Percentiles rank a stretch among this genome's conserved stretches.
These are phyloP conservation scores for Colletotrichum sidae DNA, from an alignment of 2,329 filamentous ascomycete species.

Conservation along the genomic window DNA sequence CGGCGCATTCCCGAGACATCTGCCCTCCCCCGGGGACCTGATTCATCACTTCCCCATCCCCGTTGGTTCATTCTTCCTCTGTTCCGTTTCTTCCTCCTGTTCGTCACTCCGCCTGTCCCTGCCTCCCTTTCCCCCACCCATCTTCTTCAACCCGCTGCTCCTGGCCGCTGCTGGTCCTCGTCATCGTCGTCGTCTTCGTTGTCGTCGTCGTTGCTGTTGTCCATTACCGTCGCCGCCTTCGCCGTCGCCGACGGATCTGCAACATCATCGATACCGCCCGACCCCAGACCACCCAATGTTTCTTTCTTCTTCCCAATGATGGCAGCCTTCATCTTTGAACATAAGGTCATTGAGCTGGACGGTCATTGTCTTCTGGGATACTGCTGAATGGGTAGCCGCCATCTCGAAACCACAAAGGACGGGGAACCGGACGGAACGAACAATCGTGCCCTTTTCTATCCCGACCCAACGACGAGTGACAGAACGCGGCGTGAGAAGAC, in stretches of 20 bases:
- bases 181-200: neutral
- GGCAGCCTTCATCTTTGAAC: conserved; percentile 32
- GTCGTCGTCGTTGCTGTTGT: conserved; percentile 16
- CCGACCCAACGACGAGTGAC: conserved; percentile 2
- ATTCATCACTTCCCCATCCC: conserved; percentile 22
- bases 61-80: conserved; percentile 32
- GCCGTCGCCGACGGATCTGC: conserved; percentile 10
- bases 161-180: neutral
- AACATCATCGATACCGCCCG: conserved; percentile 18
- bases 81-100: conserved; percentile 32
- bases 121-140: conserved; percentile 20
- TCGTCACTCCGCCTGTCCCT: conserved; percentile 32
- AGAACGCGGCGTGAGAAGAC: conserved; percentile 4
- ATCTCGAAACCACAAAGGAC: conserved; percentile 28
- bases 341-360: conserved; percentile 40
- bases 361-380: conserved; percentile 38
- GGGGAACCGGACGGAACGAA: conserved; percentile 22
- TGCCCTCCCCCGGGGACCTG: neutral
- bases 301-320: conserved; percentile 31
- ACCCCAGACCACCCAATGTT: conserved; percentile 25
- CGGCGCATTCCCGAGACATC: conserved; percentile 57
- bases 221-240: neutral
- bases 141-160: conserved; percentile 8
- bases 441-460: conserved; percentile 12
- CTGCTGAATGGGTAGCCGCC: conserved; percentile 27